Percentiles rank a stretch among this genome's conserved stretches.
These are phyloP conservation scores for Cutaneotrichosporon cavernicola DNA, from an alignment of 1,284 basidiomycete genomes.

Conservation along the genomic window DNA sequence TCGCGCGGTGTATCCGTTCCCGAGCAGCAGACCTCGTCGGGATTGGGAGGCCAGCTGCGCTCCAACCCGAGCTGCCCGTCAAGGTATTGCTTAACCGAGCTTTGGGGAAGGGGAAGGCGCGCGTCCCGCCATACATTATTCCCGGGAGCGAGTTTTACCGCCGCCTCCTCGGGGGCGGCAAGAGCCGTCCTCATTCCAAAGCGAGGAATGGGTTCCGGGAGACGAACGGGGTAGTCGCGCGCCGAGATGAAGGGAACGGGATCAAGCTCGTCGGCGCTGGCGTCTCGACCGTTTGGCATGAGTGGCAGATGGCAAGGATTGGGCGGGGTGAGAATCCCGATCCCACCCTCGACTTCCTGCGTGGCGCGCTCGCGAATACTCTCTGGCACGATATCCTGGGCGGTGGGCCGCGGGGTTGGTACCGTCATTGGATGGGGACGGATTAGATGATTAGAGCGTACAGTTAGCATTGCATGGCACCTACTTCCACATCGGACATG, in stretches of 20 bases:
- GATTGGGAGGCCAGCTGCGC: constrained; percentile 44
- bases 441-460: constrained; percentile 3
- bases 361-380: constrained; percentile 29
- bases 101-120: constrained; percentile 27
- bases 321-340: constrained; percentile 43
- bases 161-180: constrained; percentile 31
- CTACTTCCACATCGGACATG: background rate
- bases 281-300: constrained; percentile 48
- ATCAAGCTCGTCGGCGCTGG: constrained; percentile 47
- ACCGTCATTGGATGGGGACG: constrained; percentile 15
- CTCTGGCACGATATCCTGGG: constrained; percentile 38
- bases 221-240: background rate
- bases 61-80: constrained; percentile 36
- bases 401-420: constrained; percentile 33
- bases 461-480: background rate
- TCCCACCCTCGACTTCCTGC: constrained; percentile 36
- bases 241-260: constrained; percentile 10
- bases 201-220: background rate
- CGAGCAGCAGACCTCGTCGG: constrained; percentile 45
- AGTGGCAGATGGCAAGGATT: constrained; percentile 48
- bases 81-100: constrained; percentile 37
- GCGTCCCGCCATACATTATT: constrained; percentile 36
- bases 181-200: constrained; percentile 4
- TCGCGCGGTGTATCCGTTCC: constrained; percentile 34
- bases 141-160: constrained; percentile 30